Percentiles rank a stretch among this genome's conserved stretches.
Evolutionary conservation across 495 filamentous ascomycete species (phyloP).

Genomic region (Amniculicola lignicola): DNA sequence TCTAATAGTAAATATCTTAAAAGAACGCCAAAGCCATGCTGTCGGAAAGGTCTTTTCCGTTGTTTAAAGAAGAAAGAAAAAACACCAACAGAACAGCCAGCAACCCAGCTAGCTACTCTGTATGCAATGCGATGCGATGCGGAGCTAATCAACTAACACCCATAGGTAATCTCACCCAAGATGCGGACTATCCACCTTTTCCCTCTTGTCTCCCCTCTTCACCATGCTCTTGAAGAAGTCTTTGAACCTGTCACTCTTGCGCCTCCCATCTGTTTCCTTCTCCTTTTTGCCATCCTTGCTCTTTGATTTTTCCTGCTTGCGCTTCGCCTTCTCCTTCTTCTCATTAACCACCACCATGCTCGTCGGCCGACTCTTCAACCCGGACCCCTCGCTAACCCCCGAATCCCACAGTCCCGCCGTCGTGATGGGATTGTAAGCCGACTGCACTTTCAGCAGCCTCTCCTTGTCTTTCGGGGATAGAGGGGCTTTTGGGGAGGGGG

Average conservation of each 20-base stretch:
- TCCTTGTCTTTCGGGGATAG: too few relatives aligned
- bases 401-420: constrained; percentile 32
- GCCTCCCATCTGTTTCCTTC: neutral
- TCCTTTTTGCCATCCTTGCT: constrained; percentile 2
- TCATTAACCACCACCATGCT: constrained; percentile 22
- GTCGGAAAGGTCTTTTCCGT: too few relatives aligned
- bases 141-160: neutral
- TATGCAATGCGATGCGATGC: constrained; percentile 1
- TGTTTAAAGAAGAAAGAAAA: too few relatives aligned
- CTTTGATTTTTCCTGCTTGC: constrained; percentile 14
- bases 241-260: constrained; percentile 9
- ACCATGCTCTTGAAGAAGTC: constrained; percentile 4
- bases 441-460: constrained; percentile 7
- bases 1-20: too few relatives aligned
- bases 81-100: too few relatives aligned
- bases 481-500: constrained; percentile 14
- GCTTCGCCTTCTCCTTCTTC: constrained; percentile 18
- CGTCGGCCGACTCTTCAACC: constrained; percentile 21
- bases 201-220: constrained; percentile 2
- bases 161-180: too few relatives aligned
- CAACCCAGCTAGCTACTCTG: too few relatives aligned
- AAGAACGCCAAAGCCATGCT: too few relatives aligned
- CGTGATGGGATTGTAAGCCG: constrained; percentile 26
- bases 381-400: constrained; percentile 11
- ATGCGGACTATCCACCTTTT: too few relatives aligned